These are phyloP conservation scores for Conidiobolus incongruus DNA, from an alignment of 371 early-diverging fungal genomes.

Conservation along the genomic window DNA sequence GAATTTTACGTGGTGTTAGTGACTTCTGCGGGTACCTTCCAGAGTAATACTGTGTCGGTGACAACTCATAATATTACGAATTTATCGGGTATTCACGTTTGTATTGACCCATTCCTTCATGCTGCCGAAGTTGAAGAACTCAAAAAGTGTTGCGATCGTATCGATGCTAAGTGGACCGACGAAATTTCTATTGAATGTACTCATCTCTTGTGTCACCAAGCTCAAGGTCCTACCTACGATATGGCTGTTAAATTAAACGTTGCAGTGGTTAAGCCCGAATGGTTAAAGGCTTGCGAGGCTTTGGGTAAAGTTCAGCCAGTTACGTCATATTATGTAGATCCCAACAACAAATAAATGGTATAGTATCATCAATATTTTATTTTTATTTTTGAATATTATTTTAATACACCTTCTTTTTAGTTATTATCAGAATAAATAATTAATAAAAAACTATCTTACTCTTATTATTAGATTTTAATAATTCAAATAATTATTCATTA, in stretches of 20 bases:
- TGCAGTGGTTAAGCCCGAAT: conserved; percentile 82
- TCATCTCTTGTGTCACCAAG: conserved; percentile 65
- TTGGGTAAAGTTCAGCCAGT: conserved; percentile 67
- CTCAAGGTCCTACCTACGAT: conserved; percentile 66
- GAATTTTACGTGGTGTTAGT: conserved; percentile 63
- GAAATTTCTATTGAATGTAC: conserved; percentile 69
- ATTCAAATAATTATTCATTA: no score
- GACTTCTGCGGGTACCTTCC: conserved; percentile 69
- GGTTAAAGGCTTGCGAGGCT: conserved; percentile 74
- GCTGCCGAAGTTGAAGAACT: conserved; percentile 36
- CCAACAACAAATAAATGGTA: not conserved
- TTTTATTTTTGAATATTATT: no score
- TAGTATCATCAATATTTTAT: no score
- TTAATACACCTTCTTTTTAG: no score
- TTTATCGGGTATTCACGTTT: conserved; percentile 75
- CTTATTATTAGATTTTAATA: no score
- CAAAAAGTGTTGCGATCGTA: conserved; percentile 48
- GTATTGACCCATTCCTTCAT: conserved; percentile 9
- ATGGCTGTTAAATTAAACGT: conserved; percentile 69
- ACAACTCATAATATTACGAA: conserved; percentile 81
- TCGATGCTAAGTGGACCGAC: conserved; percentile 74
- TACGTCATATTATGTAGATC: conserved; percentile 16
- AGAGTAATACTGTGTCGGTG: conserved; percentile 47
- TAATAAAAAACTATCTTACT: no score
- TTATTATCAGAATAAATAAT: no score